Evolutionary conservation across 108 stramenopile genomes (phyloP), one percentile per base, ranked within the genome.

Genomic region (Chaetoceros muelleri): DNA sequence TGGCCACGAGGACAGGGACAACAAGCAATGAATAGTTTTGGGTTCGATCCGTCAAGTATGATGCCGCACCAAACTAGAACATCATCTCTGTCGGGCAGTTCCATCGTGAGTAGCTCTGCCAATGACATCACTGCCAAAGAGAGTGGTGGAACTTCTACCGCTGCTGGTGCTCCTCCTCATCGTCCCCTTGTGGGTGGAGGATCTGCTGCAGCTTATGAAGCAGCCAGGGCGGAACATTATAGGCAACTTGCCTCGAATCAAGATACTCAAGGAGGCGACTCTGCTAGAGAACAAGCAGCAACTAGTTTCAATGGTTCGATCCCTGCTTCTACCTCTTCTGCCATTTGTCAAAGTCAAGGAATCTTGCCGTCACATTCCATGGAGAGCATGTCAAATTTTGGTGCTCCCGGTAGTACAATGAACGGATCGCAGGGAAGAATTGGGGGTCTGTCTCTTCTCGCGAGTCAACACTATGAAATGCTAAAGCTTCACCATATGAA

Each of bases 401-500:
- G 34, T 40, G 34, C 8, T 13, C n/a, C n/a, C n/a, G 55, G 19
- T 22, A 20, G 23, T 34, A 28, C 17, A 30, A 28, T 34, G 31
- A 2, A 18, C 22, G 3, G 55, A 19, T 5, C 8, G 13, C 2
- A 30, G n/a, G 30, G 30, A 55, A 21, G n/a, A 20, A 2, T 24
- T 22, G 5, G 34, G 17, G 16, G 31, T 28, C 27, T 34, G n/a
- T 55, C 55, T 30, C 2, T 18, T 10, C 30, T 8, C 31, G 8
- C 27, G 21, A 26, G 30, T 28, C 58, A 44, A 47, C 82, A 84
- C 65, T 80, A 71, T 52, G 85, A 85, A 58, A 93, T 93, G 90
- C 74, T 93, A 40, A 93, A 93, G 59, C 75, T 93, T 25, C 90
- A 93, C 67, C 90, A 93, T 56, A 93, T 93, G 90, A 93, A 93